Conservation (phyloP, 2,329 filamentous ascomycete species). For the Aspergillus chevalieri region DNA sequence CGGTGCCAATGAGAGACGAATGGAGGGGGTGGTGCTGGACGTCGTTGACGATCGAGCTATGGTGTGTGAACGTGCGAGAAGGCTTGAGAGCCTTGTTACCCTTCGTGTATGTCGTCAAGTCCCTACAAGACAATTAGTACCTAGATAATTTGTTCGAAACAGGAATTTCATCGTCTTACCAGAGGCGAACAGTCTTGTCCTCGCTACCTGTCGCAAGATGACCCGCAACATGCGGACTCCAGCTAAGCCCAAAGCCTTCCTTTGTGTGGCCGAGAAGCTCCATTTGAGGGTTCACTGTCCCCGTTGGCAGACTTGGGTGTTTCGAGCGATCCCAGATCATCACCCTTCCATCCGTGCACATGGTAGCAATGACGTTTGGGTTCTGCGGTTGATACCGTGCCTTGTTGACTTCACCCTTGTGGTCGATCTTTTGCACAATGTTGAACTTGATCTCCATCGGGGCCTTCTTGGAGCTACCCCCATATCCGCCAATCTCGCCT, state of each 20-base stretch:
- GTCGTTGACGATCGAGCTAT: slow-evolving; percentile 89
- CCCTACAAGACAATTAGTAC: slow-evolving; percentile 47
- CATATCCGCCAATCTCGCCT: slow-evolving; percentile 91
- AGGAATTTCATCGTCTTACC: slow-evolving; percentile 50
- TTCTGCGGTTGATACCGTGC: slow-evolving; percentile 97
- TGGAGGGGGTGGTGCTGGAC: slow-evolving; percentile 91
- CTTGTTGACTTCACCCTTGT: slow-evolving; percentile 96
- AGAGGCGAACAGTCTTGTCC: slow-evolving; percentile 84
- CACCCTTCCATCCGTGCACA: slow-evolving; percentile 79
- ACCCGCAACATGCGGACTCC: slow-evolving; percentile 79
- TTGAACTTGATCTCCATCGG: slow-evolving; percentile 73
- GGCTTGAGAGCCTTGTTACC: slow-evolving; percentile 66
- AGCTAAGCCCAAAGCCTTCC: slow-evolving; percentile 88
- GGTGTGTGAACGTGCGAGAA: slow-evolving; percentile 72
- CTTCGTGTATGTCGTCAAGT: slow-evolving; percentile 69
- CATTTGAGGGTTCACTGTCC: slow-evolving; percentile 72
- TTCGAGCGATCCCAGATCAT: slow-evolving; percentile 96
- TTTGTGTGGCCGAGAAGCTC: slow-evolving; percentile 76
- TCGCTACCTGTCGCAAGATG: slow-evolving; percentile 85
- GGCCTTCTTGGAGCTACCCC: slow-evolving; percentile 62
- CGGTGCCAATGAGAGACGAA: slow-evolving; percentile 78
- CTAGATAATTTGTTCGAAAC: slow-evolving; percentile 3
- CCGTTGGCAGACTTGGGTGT: slow-evolving; percentile 71
- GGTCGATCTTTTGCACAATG: slow-evolving; percentile 91
- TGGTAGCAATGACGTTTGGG: slow-evolving; percentile 89